Percentiles rank a stretch among this genome's conserved stretches.
phyloP scores from a whole-genome alignment of 306 rosid genomes.

The Vigna trinervia region DNA sequence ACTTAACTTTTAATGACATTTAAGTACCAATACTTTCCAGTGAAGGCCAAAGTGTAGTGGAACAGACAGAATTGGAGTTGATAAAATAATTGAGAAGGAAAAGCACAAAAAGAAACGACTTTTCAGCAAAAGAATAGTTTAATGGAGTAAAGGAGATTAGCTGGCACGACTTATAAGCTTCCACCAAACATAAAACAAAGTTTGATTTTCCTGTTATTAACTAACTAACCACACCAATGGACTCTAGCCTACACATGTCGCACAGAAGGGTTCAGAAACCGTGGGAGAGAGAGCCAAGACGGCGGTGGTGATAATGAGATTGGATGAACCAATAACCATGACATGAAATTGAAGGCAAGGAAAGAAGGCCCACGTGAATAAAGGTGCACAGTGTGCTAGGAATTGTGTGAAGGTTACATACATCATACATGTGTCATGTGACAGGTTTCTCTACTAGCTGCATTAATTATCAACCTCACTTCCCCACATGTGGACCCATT shows the following conservation, averaged over 20 bases:
- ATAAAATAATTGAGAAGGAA: slow-evolving; percentile 32
- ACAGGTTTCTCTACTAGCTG: slow-evolving; percentile 8
- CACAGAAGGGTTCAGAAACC: not conserved
- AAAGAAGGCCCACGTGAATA: slow-evolving; percentile 50
- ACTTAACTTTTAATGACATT: slow-evolving; percentile 41
- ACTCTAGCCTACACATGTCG: slow-evolving; percentile 7
- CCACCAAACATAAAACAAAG: slow-evolving; percentile 25
- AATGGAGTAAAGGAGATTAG: slow-evolving; percentile 37
- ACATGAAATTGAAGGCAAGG: slow-evolving; percentile 18
- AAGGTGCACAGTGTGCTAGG: slow-evolving; percentile 15
- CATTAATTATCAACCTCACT: slow-evolving; percentile 47
- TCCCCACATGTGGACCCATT: slow-evolving; percentile 44
- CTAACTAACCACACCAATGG: slow-evolving; percentile 13
- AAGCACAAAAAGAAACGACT: slow-evolving; percentile 20
- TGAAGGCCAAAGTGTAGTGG: slow-evolving; percentile 37
- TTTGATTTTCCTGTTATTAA: slow-evolving; percentile 9
- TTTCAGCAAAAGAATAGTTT: slow-evolving; percentile 5
- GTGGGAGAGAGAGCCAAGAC: slow-evolving; percentile 16
- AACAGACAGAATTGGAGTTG: slow-evolving; percentile 10
- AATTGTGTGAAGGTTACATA: not conserved
- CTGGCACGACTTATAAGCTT: slow-evolving; percentile 39
- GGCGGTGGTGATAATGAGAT: slow-evolving; percentile 20
- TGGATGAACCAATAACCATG: slow-evolving; percentile 30
- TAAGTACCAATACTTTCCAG: slow-evolving; percentile 20
- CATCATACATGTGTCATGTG: slow-evolving; percentile 14